A percentile compares a stretch with the other conserved stretches of the same genome.
Evolutionary conservation across 148 eudicot genomes (phyloP).

Genomic region (Cornus controversa): DNA sequence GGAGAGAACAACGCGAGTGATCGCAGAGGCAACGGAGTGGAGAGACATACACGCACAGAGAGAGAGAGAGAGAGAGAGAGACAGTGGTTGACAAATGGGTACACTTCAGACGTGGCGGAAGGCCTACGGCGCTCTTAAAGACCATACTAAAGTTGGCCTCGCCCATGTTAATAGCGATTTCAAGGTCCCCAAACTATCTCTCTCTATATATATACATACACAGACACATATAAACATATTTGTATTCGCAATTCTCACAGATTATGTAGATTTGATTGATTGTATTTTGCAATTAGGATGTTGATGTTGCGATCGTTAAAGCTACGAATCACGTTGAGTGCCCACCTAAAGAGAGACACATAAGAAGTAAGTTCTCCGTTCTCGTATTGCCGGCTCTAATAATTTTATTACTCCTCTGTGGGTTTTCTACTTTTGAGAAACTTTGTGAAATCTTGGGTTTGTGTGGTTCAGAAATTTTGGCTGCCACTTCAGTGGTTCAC

Average conservation of each 20-base stretch:
- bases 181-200: slow-evolving; percentile 44
- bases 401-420: not conserved
- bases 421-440: slow-evolving; percentile 7
- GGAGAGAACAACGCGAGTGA: slow-evolving; percentile 24
- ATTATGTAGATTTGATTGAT: not conserved
- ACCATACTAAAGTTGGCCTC: slow-evolving; percentile 90
- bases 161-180: slow-evolving; percentile 94
- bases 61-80: slow-evolving; percentile 9
- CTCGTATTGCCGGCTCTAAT: not conserved
- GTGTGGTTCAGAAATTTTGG: slow-evolving; percentile 61
- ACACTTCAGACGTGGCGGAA: slow-evolving; percentile 77
- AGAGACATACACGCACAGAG: no score
- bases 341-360: slow-evolving; percentile 93
- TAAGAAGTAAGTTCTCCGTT: slow-evolving; percentile 74
- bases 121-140: slow-evolving; percentile 91
- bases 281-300: slow-evolving; percentile 53
- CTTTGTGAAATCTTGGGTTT: slow-evolving; percentile 5
- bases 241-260: not conserved
- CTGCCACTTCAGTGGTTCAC: slow-evolving; percentile 70
- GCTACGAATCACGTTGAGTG: slow-evolving; percentile 95
- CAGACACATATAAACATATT: no score
- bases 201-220: not conserved
- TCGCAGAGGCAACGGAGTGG: slow-evolving; percentile 26
- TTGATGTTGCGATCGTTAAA: slow-evolving; percentile 93
- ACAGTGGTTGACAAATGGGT: slow-evolving; percentile 44